phyloP scores from a whole-genome alignment of 176 grass and related monocot species.

The Carex pumila region DNA sequence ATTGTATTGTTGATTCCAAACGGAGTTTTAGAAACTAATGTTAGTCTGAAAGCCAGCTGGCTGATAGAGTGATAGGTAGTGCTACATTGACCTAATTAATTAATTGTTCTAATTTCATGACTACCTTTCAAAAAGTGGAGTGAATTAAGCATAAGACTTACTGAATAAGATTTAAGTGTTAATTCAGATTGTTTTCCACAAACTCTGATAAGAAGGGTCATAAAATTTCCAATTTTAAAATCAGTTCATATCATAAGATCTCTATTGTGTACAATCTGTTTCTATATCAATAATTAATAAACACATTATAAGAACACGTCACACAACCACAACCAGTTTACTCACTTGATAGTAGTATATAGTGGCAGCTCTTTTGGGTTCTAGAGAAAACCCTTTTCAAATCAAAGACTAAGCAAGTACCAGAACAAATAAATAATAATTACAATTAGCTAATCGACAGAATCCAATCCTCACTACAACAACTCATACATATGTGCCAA shows the following conservation, averaged over 20 bases:
- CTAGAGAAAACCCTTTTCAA: neutral
- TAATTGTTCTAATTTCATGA: no score
- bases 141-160: no score
- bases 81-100: no score
- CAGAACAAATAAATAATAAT: neutral
- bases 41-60: no score
- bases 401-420: neutral
- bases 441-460: neutral
- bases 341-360: neutral
- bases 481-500: conserved; percentile 2
- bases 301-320: neutral
- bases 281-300: neutral
- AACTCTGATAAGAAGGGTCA: no score
- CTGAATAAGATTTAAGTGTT: no score
- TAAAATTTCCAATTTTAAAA: neutral
- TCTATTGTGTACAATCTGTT: neutral
- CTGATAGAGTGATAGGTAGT: no score
- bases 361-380: neutral
- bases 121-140: no score
- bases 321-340: neutral
- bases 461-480: neutral
- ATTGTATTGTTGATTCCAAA: no score
- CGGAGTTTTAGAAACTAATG: no score
- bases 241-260: neutral
- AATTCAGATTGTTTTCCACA: no score